Base-by-base conservation (phyloP, 163 green algal genomes). In the Chlorella variabilis region DNA sequence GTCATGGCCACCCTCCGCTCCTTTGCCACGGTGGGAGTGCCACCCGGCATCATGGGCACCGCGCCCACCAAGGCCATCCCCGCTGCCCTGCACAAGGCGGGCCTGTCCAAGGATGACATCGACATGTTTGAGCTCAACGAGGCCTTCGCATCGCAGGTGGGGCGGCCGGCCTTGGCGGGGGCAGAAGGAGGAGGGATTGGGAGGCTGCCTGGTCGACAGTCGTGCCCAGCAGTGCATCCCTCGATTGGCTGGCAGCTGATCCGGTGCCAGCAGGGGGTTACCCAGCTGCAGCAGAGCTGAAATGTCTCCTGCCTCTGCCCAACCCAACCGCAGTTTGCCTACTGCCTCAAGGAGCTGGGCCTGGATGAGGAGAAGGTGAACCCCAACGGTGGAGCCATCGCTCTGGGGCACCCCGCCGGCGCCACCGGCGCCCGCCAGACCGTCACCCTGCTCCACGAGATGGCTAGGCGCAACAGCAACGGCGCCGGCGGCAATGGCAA, bases 61-160 rank as follows among this genome's bases (percentile, higher is more conserved):
- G 97, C 97, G 27, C 96, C 97, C 48, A 94, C 95, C 6, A 89
- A 96, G 11, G 97, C 97, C 81, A 99, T 99, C 84, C 97, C 97
- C 11, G 94, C 78, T 25, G 97, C 95, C 3, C 83, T 99, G 42
- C 82, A 92, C 69, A 71, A 82, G 73, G 96, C 95, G 25, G 96
- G 96, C 27, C 83, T 99, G 23, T 84, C 82, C 25, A 73, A 98
- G 59, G 90, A 96, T 38, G 97, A 99, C 85, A 96, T 99, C 49
- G 96, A 99, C 80, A 85, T 99, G 29, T 99, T 92, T 84, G 97
- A 99, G 88, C 91, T 99, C 84, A 99, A 99, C 84, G 96, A 99
- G 87, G 96, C 96, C 0, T 98, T 99, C 85, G 94, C 94, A 3
- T 95, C 88, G 23, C 96, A 99, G 89, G 93, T 87, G 67, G 71